A percentile compares a stretch with the other conserved stretches of the same genome.
These are phyloP conservation scores for Phaeotremella skinneri DNA, from an alignment of 768 basidiomycete species.

Conservation along the genomic window DNA sequence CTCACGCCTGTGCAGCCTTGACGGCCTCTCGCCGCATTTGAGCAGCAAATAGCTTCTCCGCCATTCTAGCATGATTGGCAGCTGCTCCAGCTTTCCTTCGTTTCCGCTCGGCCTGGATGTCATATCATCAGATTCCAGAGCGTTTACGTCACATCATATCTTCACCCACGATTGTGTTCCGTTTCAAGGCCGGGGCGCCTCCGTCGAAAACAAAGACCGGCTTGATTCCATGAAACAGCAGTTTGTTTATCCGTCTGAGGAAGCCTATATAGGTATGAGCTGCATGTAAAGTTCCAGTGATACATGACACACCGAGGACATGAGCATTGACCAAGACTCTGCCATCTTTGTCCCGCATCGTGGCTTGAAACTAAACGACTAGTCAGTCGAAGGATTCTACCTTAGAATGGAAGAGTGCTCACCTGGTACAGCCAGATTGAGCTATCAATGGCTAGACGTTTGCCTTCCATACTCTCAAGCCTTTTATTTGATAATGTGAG, in stretches of 20 bases:
- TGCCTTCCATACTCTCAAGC: conserved; percentile 92
- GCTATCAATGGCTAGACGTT: conserved; percentile 92
- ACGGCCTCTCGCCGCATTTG: conserved; percentile 88
- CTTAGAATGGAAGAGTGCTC: background rate
- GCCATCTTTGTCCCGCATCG: conserved; percentile 97
- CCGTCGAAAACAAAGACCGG: conserved; percentile 99
- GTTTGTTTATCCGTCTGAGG: conserved; percentile 76
- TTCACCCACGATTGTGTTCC: conserved; percentile 73
- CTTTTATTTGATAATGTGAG: conserved; percentile 53
- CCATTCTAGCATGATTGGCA: conserved; percentile 76
- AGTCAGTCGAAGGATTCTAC: background rate
- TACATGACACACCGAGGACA: conserved; percentile 65
- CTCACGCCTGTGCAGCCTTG: conserved; percentile 57
- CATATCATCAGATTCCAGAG: conserved; percentile 14
- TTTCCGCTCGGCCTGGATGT: conserved; percentile 71
- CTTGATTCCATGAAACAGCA: conserved; percentile 94
- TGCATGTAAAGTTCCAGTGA: background rate
- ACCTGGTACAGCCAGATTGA: conserved; percentile 98
- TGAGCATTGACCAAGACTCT: conserved; percentile 87
- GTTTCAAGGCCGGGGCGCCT: conserved; percentile 86
- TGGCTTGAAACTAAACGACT: conserved; percentile 72
- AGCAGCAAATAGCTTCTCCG: conserved; percentile 87
- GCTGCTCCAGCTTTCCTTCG: conserved; percentile 89
- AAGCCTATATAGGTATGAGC: conserved; percentile 26
- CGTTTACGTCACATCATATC: conserved; percentile 1